phyloP scores from a whole-genome alignment of 352 stramenopile genomes.

The Aphanomyces astaci region DNA sequence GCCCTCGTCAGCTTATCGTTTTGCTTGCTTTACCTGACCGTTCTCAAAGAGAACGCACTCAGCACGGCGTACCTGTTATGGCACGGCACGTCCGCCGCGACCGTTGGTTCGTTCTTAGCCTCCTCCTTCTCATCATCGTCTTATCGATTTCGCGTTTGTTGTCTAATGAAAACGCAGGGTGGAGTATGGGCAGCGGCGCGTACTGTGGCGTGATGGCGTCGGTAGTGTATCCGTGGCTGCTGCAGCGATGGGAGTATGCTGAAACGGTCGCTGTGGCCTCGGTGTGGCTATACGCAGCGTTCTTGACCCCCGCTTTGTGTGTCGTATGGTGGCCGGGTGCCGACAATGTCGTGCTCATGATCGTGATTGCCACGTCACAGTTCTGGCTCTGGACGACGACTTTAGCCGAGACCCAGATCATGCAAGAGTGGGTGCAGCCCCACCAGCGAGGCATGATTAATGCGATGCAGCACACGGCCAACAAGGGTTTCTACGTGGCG shows the following conservation, averaged over 20 bases:
- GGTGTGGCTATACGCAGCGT: slow-evolving; percentile 44
- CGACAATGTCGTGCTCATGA: slow-evolving; percentile 43
- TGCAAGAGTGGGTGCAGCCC: slow-evolving; percentile 55
- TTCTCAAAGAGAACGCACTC: slow-evolving; percentile 37
- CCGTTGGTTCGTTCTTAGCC: slow-evolving; percentile 29
- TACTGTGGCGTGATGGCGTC: slow-evolving; percentile 42
- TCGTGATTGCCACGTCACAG: slow-evolving; percentile 42
- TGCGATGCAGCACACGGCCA: slow-evolving; percentile 49
- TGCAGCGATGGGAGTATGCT: slow-evolving; percentile 29
- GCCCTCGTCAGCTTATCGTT: slow-evolving; percentile 49
- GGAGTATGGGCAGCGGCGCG: slow-evolving; percentile 33
- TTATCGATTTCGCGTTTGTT: neutral
- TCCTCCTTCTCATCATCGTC: slow-evolving; percentile 17
- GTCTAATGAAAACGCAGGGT: neutral
- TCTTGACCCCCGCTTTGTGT: slow-evolving; percentile 32
- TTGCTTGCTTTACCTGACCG: slow-evolving; percentile 51
- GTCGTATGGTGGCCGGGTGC: slow-evolving; percentile 31
- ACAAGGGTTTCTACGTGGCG: slow-evolving; percentile 52
- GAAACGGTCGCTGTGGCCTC: slow-evolving; percentile 42
- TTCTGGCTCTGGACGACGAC: slow-evolving; percentile 47
- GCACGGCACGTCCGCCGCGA: slow-evolving; percentile 38
- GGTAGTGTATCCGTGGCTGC: slow-evolving; percentile 36
- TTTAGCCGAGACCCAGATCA: slow-evolving; percentile 53
- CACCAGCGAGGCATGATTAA: slow-evolving; percentile 43
- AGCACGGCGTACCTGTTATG: slow-evolving; percentile 53